Percentiles rank a stretch among this genome's conserved stretches.
Evolutionary conservation across 805 yeast species (phyloP).

Genomic region (Yamadazyma phyllophila): DNA sequence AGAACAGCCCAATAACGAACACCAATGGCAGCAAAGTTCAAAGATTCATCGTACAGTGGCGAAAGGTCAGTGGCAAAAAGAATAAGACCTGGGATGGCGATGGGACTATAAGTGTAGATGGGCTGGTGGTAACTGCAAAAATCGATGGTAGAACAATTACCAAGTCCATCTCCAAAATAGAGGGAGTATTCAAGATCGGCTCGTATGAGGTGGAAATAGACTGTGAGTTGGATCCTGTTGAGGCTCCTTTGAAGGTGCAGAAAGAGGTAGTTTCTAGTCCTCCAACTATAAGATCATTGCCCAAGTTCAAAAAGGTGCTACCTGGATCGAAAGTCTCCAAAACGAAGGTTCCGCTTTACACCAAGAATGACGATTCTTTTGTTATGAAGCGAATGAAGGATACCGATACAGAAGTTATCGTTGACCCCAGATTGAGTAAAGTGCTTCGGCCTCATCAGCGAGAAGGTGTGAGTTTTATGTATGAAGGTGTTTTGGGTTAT

Average conservation of each 20-base stretch:
- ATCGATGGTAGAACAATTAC: constrained; percentile 25
- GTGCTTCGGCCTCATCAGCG: constrained; percentile 79
- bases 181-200: constrained; percentile 38
- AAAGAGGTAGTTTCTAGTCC: not conserved
- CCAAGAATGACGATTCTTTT: constrained; percentile 6
- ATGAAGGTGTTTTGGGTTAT: constrained; percentile 78
- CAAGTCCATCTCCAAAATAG: constrained; percentile 9
- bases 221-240: constrained; percentile 30
- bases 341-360: constrained; percentile 2
- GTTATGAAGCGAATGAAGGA: constrained; percentile 4
- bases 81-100: constrained; percentile 96
- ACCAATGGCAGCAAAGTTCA: no score
- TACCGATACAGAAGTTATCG: constrained; percentile 23
- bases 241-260: not conserved
- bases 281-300: not conserved
- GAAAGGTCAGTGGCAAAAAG: constrained; percentile 73
- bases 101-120: constrained; percentile 52
- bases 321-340: constrained; percentile 1
- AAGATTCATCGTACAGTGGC: constrained; percentile 49
- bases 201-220: constrained; percentile 63
- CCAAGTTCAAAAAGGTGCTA: constrained; percentile 6
- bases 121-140: constrained; percentile 21
- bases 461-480: constrained; percentile 79
- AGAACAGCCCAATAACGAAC: not conserved
- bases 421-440: constrained; percentile 56